Base-by-base conservation (phyloP, 2,329 filamentous ascomycete species). In the Sclerotinia minor region DNA sequence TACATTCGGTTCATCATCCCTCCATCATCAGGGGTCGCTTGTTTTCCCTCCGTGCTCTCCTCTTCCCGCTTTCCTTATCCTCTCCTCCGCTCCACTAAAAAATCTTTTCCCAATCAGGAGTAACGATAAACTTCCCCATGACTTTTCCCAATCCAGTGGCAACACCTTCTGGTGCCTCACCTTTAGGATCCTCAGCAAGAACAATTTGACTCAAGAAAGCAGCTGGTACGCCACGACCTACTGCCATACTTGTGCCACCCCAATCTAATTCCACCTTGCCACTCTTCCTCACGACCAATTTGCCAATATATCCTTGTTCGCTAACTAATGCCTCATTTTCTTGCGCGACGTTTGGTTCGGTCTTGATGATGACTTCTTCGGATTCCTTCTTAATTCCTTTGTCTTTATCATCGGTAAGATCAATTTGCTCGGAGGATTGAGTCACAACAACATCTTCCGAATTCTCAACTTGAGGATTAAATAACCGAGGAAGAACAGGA, bases 81-180 rank as follows among this genome's bases (percentile, higher is more conserved):
- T 19, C 32, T 38, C 32, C 5, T 6, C 54, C 6, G n/a, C n/a
- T 2, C 3, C 38, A 81, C 72, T 85, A 68, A 5, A 68, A 61
- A 54, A 76, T 84, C 61, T 87, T 85, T 49, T 81, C 82, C 80
- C 84, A 88, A 55, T 83, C 81, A 9, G 86, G 86, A 35, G 84
- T 85, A 24, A 87, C 78, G 24, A 86, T 82, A 75, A 89, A 89
- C 69, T 85, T 84, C 61, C 85, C 86, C 80, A 85, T 84, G 68
- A 89, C 83, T 73, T 84, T 83, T 60, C 87, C 87, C 85, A 89
- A 87, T 58, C 85, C 85, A 67, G 84, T 83, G 41, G 84, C 84
- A 59, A 81, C 80, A 24, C 85, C 86, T 52, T 81, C 73, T 11
- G n/a, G 65, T 77, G 38, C 79, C 67, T 53, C 72, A 65, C 47